These are phyloP conservation scores for Vaccinium vitisidaea DNA, from an alignment of 148 eudicot species.

Conservation along the genomic window DNA sequence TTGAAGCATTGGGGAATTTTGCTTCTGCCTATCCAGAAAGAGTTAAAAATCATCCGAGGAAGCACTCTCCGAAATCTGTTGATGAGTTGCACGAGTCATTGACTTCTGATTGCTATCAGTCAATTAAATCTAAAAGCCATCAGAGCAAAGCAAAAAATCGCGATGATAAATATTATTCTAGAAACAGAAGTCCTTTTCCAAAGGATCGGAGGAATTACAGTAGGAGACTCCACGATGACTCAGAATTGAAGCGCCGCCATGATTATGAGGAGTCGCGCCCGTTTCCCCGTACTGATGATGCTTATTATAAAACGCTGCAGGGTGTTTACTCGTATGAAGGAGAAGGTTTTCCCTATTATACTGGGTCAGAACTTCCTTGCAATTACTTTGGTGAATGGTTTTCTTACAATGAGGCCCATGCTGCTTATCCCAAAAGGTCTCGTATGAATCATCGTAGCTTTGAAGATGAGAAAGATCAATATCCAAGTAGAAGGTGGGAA, in stretches of 20 bases:
- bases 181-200: constrained; percentile 16
- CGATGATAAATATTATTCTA: constrained; percentile 13
- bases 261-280: constrained; percentile 17
- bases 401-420: constrained; percentile 11
- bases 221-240: constrained; percentile 3
- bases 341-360: constrained; percentile 12
- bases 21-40: constrained; percentile 14
- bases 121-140: constrained; percentile 18
- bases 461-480: constrained; percentile 16
- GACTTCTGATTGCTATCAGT: constrained; percentile 15
- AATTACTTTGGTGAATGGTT: constrained; percentile 10
- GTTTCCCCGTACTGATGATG: constrained; percentile 16
- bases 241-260: constrained; percentile 2
- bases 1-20: neutral
- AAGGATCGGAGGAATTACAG: neutral
- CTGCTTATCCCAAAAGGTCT: constrained; percentile 13
- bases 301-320: constrained; percentile 7
- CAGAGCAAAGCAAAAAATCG: constrained; percentile 11
- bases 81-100: constrained; percentile 10
- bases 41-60: neutral
- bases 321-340: constrained; percentile 9
- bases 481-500: constrained; percentile 7
- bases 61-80: constrained; percentile 15
- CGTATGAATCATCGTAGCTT: constrained; percentile 8
- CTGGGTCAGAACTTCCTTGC: constrained; percentile 14